Evolutionary conservation across 805 yeast genomes (phyloP).

Genomic region (Pichia ethanolica): DNA sequence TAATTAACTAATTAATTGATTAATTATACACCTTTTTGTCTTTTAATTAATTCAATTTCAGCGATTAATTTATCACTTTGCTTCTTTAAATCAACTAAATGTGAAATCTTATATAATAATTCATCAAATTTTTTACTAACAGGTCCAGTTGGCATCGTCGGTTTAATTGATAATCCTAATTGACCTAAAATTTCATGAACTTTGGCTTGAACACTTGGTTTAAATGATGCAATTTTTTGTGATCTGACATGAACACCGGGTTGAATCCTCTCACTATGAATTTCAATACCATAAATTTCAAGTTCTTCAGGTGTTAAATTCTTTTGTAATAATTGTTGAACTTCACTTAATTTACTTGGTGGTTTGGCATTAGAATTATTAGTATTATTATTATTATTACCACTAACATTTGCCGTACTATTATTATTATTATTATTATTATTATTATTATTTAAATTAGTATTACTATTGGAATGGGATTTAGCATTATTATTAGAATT

Average conservation of each 20-base stretch:
- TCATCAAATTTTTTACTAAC: conserved; percentile 74
- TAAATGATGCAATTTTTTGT: conserved; percentile 64
- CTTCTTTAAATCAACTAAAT: conserved; percentile 74
- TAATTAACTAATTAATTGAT: neutral
- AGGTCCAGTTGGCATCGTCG: conserved; percentile 78
- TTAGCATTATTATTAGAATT: neutral
- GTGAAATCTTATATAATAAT: conserved; percentile 58
- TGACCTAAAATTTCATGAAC: conserved; percentile 62
- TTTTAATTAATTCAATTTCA: conserved; percentile 49
- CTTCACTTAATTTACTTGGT: conserved; percentile 16
- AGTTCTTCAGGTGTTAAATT: conserved; percentile 70
- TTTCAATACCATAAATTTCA: conserved; percentile 73
- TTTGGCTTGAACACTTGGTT: conserved; percentile 66
- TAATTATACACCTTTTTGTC: conserved; percentile 22
- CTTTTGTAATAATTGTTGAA: conserved; percentile 36
- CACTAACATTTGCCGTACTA: neutral
- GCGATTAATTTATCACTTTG: conserved; percentile 84
- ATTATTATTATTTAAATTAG: neutral
- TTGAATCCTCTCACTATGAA: conserved; percentile 63
- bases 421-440: conserved; percentile 4
- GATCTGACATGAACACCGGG: conserved; percentile 86
- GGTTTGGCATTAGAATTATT: neutral
- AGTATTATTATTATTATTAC: too few relatives aligned
- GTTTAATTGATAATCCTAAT: conserved; percentile 69
- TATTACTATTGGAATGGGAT: neutral